Evolutionary conservation across 2,329 filamentous ascomycete species (phyloP).

Genomic region (Aureobasidium mangrovei): DNA sequence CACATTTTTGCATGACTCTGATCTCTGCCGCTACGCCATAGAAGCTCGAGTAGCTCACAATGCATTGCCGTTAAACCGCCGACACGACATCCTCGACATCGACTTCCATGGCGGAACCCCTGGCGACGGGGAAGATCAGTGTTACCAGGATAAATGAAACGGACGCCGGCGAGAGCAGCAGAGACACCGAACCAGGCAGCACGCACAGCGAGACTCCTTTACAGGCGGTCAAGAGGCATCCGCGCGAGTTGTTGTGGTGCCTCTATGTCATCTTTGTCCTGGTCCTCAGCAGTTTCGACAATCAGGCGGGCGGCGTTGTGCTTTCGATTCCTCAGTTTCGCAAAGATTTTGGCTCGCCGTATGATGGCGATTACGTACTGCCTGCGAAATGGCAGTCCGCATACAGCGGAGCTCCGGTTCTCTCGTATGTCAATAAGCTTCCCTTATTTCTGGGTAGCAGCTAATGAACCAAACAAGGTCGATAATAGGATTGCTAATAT

Average conservation of each 20-base stretch:
- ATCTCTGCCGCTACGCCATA: not conserved
- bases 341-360: conserved; percentile 36
- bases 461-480: conserved; percentile 17
- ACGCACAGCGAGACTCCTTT: not conserved
- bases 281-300: conserved; percentile 35
- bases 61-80: not conserved
- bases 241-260: conserved; percentile 29
- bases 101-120: not conserved
- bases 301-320: conserved; percentile 34
- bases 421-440: conserved; percentile 12
- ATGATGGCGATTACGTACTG: conserved; percentile 32
- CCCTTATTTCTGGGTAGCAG: too few relatives aligned
- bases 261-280: conserved; percentile 34
- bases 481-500: conserved; percentile 28
- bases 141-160: not conserved
- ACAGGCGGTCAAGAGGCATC: conserved; percentile 23
- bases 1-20: not conserved
- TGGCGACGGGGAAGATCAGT: not conserved
- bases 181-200: not conserved
- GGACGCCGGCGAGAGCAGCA: not conserved
- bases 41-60: not conserved
- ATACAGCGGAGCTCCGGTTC: conserved; percentile 36
- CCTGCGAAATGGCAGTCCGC: conserved; percentile 38
- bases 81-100: not conserved
- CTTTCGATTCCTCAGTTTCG: conserved; percentile 39